phyloP scores from a whole-genome alignment of 2,329 filamentous ascomycete species.

The Aureobasidium uvarum region DNA sequence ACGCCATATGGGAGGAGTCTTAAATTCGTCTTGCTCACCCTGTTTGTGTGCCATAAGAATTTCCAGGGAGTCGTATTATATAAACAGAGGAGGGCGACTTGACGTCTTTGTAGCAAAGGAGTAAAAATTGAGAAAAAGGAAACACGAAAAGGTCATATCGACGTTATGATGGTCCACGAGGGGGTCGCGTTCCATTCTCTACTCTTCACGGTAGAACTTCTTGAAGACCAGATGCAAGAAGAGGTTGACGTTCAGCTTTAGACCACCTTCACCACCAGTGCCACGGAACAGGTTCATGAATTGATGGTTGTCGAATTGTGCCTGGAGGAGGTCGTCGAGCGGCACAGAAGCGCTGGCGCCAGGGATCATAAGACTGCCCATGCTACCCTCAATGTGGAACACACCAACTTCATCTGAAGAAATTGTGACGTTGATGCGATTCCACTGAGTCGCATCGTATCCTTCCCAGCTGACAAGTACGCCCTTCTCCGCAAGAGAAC shows the following conservation, averaged over 20 bases:
- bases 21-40: constrained; percentile 8
- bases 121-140: constrained; percentile 1
- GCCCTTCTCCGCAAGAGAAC: constrained; percentile 85
- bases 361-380: constrained; percentile 92
- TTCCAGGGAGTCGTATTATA: constrained; percentile 14
- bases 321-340: constrained; percentile 90
- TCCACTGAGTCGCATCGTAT: constrained; percentile 78
- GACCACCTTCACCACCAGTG: constrained; percentile 41
- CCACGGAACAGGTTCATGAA: constrained; percentile 91
- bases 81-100: constrained; percentile 18
- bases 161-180: constrained; percentile 3
- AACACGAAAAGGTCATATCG: constrained; percentile 24
- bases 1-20: constrained; percentile 16
- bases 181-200: constrained; percentile 25
- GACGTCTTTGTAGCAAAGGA: constrained; percentile 6
- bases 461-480: constrained; percentile 91
- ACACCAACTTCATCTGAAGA: constrained; percentile 91
- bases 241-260: constrained; percentile 93
- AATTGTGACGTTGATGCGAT: constrained; percentile 90
- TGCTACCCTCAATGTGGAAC: constrained; percentile 87
- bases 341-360: constrained; percentile 85
- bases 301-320: constrained; percentile 95
- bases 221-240: constrained; percentile 96
- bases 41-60: constrained; percentile 2
- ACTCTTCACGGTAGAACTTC: constrained; percentile 76